A percentile compares a stretch with the other conserved stretches of the same genome.
These are phyloP conservation scores for Camellia japonica DNA, from an alignment of 148 eudicot genomes.

Conservation along the genomic window DNA sequence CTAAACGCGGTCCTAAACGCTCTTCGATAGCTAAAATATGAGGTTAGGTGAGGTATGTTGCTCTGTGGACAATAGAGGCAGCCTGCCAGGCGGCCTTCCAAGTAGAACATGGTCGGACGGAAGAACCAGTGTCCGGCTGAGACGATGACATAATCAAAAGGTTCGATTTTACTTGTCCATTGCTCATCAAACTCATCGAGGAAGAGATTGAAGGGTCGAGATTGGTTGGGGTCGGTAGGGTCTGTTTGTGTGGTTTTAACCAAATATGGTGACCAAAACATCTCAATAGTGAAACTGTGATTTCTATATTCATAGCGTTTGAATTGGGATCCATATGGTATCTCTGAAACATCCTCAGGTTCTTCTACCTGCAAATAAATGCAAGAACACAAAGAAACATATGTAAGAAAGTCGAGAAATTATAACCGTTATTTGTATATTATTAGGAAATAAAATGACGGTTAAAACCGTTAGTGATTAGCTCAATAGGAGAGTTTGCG, in stretches of 20 bases:
- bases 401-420: neutral
- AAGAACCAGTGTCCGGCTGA: conserved; percentile 19
- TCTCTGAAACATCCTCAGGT: conserved; percentile 31
- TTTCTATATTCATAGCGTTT: conserved; percentile 33
- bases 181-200: conserved; percentile 46
- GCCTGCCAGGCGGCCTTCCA: neutral
- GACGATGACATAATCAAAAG: conserved; percentile 28
- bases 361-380: conserved; percentile 28
- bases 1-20: conserved; percentile 8
- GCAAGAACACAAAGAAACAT: neutral
- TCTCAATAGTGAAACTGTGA: conserved; percentile 36
- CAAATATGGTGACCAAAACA: conserved; percentile 45
- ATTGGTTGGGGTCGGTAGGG: neutral
- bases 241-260: conserved; percentile 28
- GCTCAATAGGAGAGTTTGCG: too few species aligned
- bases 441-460: too few species aligned
- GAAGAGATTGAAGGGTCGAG: conserved; percentile 34
- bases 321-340: conserved; percentile 20
- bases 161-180: conserved; percentile 45
- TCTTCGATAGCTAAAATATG: conserved; percentile 6
- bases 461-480: too few species aligned
- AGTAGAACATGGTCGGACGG: conserved; percentile 16
- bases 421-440: too few species aligned
- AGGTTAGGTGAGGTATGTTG: conserved; percentile 1
- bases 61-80: conserved; percentile 13